Base-by-base conservation (phyloP, 768 basidiomycete genomes). In the Mycena chlorophos region DNA sequence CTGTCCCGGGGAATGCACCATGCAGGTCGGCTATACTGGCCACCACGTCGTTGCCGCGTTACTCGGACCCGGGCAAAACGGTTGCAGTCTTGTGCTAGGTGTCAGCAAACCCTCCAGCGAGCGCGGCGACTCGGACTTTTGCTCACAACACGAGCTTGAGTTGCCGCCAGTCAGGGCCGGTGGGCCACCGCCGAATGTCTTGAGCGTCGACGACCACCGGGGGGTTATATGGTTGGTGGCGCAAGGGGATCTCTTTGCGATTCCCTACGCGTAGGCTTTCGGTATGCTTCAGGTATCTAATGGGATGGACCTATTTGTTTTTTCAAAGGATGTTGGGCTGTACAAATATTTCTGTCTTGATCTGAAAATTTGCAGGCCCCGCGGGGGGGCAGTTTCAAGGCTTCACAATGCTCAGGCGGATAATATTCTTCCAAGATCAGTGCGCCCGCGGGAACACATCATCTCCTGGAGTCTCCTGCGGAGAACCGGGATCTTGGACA, bases 121-220 rank as follows among this genome's bases (percentile, higher is more conserved):
- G 46, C 28, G 47, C 26, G 46, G 48, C 8, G 46, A 55, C n/a
- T 28, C 17, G 4, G 43, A 49, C 13, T 52, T 43, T 16, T 58
- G 58, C 29, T 47, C 58, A 5, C 51, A 45, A 45, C 58, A 59
- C 30, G 53, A 59, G 38, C 58, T 59, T 27, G 53, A 59, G 20
- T 39, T 59, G 27, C 58, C 58, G 0, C 23, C 26, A 16, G 54
- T 42, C 14, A 43, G 58, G 12, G 17, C 14, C 5, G 34, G 17
- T 5, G 52, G 31, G 6, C 50, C 54, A 3, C 54, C 58, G n/a
- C 58, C 54, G 14, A 59, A 40, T 37, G 30, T 59, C 2, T 45
- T 59, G 38, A 29, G 38, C 4, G 50, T 59, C 6, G 58, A 59
- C 20, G 58, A 59, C 30, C 31, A 52, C 22, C 50, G 46, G 1